phyloP scores from a whole-genome alignment of 75 land plant genomes.

The Selaginella moellendorffii region DNA sequence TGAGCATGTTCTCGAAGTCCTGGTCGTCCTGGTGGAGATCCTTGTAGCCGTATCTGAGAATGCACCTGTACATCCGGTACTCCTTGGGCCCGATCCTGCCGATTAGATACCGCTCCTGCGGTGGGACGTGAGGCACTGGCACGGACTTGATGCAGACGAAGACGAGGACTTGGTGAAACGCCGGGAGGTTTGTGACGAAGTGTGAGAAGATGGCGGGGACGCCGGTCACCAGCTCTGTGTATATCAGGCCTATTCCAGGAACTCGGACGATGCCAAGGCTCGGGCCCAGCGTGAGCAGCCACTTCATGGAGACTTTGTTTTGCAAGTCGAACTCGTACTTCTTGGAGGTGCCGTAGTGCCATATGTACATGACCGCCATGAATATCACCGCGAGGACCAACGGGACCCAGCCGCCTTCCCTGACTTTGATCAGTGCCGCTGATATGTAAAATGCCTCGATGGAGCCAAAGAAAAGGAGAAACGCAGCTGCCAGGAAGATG shows the following conservation, averaged over 20 bases:
- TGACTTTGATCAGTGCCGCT: conserved; percentile 31
- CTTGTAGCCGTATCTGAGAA: not conserved
- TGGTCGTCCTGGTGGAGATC: conserved; percentile 37
- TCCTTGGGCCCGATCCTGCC: not conserved
- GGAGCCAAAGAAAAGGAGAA: conserved; percentile 18
- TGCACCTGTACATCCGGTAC: conserved; percentile 2
- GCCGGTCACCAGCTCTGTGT: conserved; percentile 52
- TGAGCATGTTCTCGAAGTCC: conserved; percentile 59
- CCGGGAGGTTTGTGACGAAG: conserved; percentile 32
- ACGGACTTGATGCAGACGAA: not conserved
- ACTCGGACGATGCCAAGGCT: conserved; percentile 20
- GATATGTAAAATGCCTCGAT: conserved; percentile 39
- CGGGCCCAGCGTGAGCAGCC: conserved; percentile 12
- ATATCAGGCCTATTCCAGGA: conserved; percentile 44
- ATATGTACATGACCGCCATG: conserved; percentile 25
- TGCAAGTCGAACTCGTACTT: conserved; percentile 22
- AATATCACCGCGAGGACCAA: conserved; percentile 29
- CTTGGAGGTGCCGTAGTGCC: conserved; percentile 41
- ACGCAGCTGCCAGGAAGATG: conserved; percentile 13
- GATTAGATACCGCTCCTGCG: not conserved
- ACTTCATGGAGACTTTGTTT: conserved; percentile 28
- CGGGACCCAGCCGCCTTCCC: conserved; percentile 55
- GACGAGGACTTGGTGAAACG: conserved; percentile 4
- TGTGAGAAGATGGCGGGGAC: conserved; percentile 50
- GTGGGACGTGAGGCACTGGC: not conserved